These are phyloP conservation scores for Euphrasia confusa DNA, from an alignment of 257 asterid genomes.

Conservation along the genomic window DNA sequence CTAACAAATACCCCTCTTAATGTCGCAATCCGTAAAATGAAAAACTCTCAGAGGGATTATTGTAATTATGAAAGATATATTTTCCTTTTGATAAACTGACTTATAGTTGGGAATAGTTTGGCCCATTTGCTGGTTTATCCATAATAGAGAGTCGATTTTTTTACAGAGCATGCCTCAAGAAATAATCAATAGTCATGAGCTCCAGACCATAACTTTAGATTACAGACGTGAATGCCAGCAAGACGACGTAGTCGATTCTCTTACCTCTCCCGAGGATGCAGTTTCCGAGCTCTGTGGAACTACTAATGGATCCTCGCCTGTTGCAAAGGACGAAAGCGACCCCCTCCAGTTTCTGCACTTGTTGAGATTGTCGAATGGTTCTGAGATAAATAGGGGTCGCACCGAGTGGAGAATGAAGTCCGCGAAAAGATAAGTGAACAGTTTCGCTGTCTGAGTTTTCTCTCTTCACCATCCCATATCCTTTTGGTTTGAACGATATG, in stretches of 20 bases:
- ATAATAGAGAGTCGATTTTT: conserved; percentile 19
- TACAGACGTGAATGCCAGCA: conserved; percentile 95
- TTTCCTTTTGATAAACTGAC: neutral
- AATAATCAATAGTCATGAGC: conserved; percentile 69
- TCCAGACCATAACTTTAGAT: conserved; percentile 76
- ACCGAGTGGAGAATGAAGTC: conserved; percentile 90
- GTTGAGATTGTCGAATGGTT: conserved; percentile 59
- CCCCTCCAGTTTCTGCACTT: conserved; percentile 50
- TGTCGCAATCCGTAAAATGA: neutral
- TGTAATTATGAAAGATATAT: neutral
- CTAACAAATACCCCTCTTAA: neutral
- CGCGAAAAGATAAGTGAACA: conserved; percentile 38
- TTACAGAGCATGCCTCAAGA: conserved; percentile 89
- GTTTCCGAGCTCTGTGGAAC: conserved; percentile 34
- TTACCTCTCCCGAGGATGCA: conserved; percentile 61
- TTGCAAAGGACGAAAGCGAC: conserved; percentile 31
- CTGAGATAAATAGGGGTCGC: conserved; percentile 85
- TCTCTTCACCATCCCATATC: neutral
- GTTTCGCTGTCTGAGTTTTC: neutral
- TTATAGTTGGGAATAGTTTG: neutral
- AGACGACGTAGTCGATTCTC: conserved; percentile 81
- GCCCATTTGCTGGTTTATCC: neutral
- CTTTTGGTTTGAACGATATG: conserved; percentile 6
- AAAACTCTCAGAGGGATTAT: neutral
- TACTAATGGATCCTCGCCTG: conserved; percentile 44